Evolutionary conservation across 148 eudicot species (phyloP).

Genomic region (Tetragonia tetragonoides): DNA sequence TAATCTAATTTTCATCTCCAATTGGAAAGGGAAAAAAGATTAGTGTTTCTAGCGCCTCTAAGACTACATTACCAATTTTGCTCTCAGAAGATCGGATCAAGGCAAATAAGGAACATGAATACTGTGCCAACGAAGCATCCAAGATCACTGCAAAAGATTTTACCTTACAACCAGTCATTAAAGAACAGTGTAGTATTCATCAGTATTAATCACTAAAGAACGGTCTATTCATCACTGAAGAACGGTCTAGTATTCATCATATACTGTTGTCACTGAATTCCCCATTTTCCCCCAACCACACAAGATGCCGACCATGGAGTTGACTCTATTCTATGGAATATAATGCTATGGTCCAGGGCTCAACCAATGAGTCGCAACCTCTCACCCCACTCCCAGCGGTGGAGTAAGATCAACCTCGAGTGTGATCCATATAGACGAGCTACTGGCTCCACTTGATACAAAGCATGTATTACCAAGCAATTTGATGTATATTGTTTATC

Average conservation of each 20-base stretch:
- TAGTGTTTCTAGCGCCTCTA: not conserved
- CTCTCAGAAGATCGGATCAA: not conserved
- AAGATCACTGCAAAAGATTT: not conserved
- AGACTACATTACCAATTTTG: not conserved
- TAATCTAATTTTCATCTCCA: not conserved
- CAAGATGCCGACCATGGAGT: not conserved
- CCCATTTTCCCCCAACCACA: not conserved
- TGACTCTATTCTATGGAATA: not conserved
- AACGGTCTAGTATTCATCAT: not conserved
- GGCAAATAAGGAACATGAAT: not conserved
- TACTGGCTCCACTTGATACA: no score
- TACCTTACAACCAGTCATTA: conserved; percentile 64
- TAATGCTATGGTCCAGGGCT: not conserved
- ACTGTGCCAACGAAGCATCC: not conserved
- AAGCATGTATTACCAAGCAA: not conserved
- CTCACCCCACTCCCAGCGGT: not conserved
- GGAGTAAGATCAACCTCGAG: not conserved
- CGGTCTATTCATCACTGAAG: not conserved
- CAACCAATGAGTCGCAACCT: no score
- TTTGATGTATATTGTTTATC: not conserved
- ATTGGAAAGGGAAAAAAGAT: no score
- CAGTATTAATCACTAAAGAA: no score
- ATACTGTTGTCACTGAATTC: not conserved
- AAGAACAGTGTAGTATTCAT: not conserved
- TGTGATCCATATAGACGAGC: not conserved